Evolutionary conservation across 495 filamentous ascomycete genomes (phyloP), one percentile per base, ranked within the genome.

Genomic region (Tuber microsphaerosporum): DNA sequence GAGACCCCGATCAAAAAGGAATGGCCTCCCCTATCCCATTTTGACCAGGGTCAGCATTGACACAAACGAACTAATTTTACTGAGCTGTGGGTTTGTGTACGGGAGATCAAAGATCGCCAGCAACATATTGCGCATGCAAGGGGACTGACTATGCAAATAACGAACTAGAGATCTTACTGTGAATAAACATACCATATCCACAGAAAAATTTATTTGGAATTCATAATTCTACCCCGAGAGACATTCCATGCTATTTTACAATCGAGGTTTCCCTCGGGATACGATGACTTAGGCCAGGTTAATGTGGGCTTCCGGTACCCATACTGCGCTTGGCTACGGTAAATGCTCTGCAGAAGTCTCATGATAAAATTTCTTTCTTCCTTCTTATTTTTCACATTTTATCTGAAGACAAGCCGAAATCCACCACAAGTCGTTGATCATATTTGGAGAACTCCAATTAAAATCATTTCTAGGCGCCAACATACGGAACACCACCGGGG

Each of bases 381-480:
- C n/a, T 61, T 26, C n/a, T 16, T 61, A 31, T 61, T 61, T 31
- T 31, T 61, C 51, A 14, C 51, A 31, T 61, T 16, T 61, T 61
- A 31, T 31, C n/a, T 16, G 10, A 31, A 61, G 51, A 61, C 4
- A 61, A 61, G n/a, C 51, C n/a, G n/a, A 61, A 31, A 31, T 61
- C n/a, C 51, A 61, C 14, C 51, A 31, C n/a, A 3, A 5, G 51
- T 61, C 51, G 51, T 61, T 61, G 51, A 61, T 61, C 51, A 31
- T 31, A 31, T 61, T 26, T 31, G 51, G n/a, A 31, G 51, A 61
- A 31, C 51, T 26, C 51, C 51, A 61, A 61, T 12, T 12, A 9
- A 61, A 61, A 61, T 61, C 51, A 61, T 61, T 61, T 61, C 51
- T 61, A 8, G 51, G 51, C 51, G 51, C 51, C n/a, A 61, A 31